Evolutionary conservation across 169 alveolate genomes (phyloP), one percentile per base, ranked within the genome.

Genomic region (Babesia microti): DNA sequence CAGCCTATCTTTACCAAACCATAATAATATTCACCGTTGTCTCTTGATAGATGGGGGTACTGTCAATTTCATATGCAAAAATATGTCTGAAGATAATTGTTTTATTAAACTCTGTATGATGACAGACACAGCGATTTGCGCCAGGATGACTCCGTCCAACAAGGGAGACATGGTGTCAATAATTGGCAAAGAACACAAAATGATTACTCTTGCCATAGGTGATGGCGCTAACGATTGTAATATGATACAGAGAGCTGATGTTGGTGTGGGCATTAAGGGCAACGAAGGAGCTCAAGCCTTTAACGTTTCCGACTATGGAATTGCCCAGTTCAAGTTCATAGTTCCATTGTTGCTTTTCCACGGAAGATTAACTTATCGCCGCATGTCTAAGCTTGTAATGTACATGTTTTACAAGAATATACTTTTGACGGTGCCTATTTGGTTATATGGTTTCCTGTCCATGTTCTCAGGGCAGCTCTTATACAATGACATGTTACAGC

Each of bases 221-320:
- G 99, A 95, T 70, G 99, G 99, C 11, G 99, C 97, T 12, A 93
- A 96, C 84, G 99, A 96, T 76, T 97, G 93, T 21, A 92, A 94
- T 17, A 96, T 96, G 99, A 89, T 96, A 26, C 81, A 87, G 65
- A 94, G 89, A 41, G 99, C 99, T 24, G 89, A 95, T 52, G 96
- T 93, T 14, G 99, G 99, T 9, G 94, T 95, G 11, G 99, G 98
- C 15, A 81, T 89, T 26, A 80, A 79, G 35, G 99, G 99, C 17
- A 71, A 88, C 40, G 99, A 95, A 67, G 99, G 99, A 6, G 68
- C 83, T 29, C 95, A 91, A 59, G 97, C 97, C 0, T 89, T 83
- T 19, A 81, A 87, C 27, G 75, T 87, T 0, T 81, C 96, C 2
- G 96, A 89, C 51, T 85, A 84, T 51, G 83, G 89, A 1, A 83